Base-by-base conservation (phyloP, 192 early-diverging fungal species). In the Physocladia obscura region DNA sequence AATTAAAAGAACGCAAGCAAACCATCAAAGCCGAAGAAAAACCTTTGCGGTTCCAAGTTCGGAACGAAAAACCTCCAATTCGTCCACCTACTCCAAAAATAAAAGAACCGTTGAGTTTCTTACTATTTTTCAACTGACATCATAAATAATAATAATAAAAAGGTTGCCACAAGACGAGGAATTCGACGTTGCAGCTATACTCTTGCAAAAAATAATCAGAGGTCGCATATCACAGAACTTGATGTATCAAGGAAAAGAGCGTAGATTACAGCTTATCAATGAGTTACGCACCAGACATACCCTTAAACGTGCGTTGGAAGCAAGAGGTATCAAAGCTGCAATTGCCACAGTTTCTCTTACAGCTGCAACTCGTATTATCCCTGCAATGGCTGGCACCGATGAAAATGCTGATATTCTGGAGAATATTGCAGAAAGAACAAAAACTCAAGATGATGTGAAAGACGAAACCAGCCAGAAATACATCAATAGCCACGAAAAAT, bases 201-300 rank as follows among this genome's bases (percentile, higher is more conserved):
- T 84, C 11, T 52, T 88, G 37, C 86, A 88, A 61, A 77, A 77
- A 32, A 54, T 87, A 6, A 81, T 88, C 34, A 72, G 85, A 3
- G 86, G 86, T 0, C 64, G 84, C 2, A 69, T 79, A n/a, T 77
- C 77, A n/a, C 86, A 88, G 70, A 80, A 81, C 39, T 34, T 71
- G 11, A 85, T 88, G 82, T 84, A 84, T 50, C 75, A 82, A 74
- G 82, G 76, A 11, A 85, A 85, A 57, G 74, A 87, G 49, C 73
- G 81, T 38, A 59, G 83, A 32, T 67, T 77, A 4, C 57, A 78
- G 26, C 81, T 88, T 47, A 88, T 88, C 70, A 73, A 74, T 60
- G 86, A 88, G 62, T 74, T 88, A 32, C 75, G 82, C 24, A 82
- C 77, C 11, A 73, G 82, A 24, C 76, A 82, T 39, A 81, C 71